Percentiles rank a stretch among this genome's conserved stretches.
phyloP scores from a whole-genome alignment of 2,329 filamentous ascomycete species.

The Fusarium veterinarium region DNA sequence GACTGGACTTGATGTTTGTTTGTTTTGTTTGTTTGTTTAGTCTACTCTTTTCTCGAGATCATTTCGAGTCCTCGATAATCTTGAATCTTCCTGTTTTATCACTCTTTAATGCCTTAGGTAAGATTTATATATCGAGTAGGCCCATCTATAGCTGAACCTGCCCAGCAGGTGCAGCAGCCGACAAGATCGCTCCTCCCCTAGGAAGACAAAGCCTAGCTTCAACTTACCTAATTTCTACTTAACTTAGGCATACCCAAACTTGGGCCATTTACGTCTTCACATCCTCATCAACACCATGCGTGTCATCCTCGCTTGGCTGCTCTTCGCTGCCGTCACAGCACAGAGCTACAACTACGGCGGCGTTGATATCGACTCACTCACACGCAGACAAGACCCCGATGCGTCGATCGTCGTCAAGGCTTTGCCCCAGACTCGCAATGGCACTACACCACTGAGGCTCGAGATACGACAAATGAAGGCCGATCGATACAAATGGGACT shows the following conservation, averaged over 20 bases:
- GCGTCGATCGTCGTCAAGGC: conserved; percentile 56
- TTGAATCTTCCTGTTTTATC: not conserved
- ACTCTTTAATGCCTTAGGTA: not conserved
- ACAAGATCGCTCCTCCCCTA: not conserved
- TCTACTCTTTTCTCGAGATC: not conserved
- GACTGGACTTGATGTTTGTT: not conserved
- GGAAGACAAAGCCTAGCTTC: not conserved
- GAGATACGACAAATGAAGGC: conserved; percentile 76
- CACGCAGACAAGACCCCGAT: conserved; percentile 54
- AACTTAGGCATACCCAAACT: not conserved
- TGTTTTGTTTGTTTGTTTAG: not conserved
- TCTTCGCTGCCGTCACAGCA: conserved; percentile 30
- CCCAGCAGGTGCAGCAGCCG: conserved; percentile 1
- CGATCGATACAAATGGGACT: conserved; percentile 75
- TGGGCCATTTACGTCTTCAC: not conserved
- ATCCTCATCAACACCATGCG: conserved; percentile 24
- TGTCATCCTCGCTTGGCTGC: conserved; percentile 8
- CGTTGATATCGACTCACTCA: conserved; percentile 54
- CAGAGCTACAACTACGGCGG: conserved; percentile 64
- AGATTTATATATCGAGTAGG: not conserved
- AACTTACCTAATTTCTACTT: not conserved
- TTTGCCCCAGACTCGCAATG: conserved; percentile 54
- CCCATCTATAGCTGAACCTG: not conserved
- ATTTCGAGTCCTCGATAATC: not conserved
- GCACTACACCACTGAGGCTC: conserved; percentile 61